A percentile compares a stretch with the other conserved stretches of the same genome.
Conservation (phyloP, 140 eudicot genomes). For the Anethum foeniculum region DNA sequence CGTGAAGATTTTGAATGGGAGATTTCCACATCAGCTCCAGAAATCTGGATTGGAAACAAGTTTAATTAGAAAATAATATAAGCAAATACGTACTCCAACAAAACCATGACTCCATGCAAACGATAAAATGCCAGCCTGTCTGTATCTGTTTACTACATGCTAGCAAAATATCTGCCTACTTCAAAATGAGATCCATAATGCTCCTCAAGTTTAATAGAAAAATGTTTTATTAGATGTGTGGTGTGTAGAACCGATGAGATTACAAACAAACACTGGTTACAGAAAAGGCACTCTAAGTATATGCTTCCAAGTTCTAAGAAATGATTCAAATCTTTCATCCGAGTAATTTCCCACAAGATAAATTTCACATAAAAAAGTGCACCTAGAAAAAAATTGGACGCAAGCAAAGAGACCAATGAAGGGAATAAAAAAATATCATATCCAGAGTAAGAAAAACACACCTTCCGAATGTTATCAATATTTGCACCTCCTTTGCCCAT, state of each 20-base stretch:
- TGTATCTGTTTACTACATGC: not conserved
- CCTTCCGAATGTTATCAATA: conserved; percentile 84
- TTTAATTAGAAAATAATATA: conserved; percentile 5
- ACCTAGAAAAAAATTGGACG: not conserved
- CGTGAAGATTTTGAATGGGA: conserved; percentile 74
- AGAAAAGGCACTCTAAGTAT: not conserved
- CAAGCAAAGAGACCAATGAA: not conserved
- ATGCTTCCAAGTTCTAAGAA: not conserved
- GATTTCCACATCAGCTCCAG: conserved; percentile 84
- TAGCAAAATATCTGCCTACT: not conserved
- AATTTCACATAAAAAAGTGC: not conserved
- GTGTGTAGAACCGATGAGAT: not conserved
- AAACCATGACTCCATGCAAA: not conserved
- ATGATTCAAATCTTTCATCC: not conserved
- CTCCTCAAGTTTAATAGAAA: not conserved
- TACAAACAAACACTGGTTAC: not conserved
- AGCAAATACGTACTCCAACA: not conserved
- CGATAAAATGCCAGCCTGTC: not conserved
- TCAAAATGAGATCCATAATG: not conserved
- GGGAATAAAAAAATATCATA: not conserved
- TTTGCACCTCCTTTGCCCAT: conserved; percentile 92
- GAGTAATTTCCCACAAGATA: not conserved
- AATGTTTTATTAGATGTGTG: not conserved
- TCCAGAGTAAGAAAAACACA: conserved; percentile 12
- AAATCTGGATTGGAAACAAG: conserved; percentile 55